Evolutionary conservation across 257 asterid species (phyloP).

Genomic region (Primulina eburnea): DNA sequence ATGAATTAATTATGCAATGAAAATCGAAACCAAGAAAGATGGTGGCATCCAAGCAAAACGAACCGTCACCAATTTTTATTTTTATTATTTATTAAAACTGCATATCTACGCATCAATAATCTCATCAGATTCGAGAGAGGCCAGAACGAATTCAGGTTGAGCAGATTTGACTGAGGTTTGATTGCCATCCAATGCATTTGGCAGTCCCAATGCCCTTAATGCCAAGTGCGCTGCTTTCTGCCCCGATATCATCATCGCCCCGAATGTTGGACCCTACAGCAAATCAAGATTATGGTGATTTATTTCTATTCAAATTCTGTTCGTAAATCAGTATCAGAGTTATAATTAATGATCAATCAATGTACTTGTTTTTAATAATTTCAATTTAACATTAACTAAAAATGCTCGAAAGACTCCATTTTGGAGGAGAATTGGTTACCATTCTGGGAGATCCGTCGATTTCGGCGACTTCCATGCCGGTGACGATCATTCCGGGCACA

Average conservation of each 20-base stretch:
- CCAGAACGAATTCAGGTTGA: slow-evolving; percentile 51
- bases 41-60: too few relatives aligned
- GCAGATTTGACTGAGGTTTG: slow-evolving; percentile 17
- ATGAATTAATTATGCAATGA: too few relatives aligned
- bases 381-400: too few relatives aligned
- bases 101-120: slow-evolving; percentile 45
- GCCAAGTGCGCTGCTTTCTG: slow-evolving; percentile 95
- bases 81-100: slow-evolving; percentile 7
- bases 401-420: too few relatives aligned
- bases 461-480: slow-evolving; percentile 60
- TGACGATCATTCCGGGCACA: slow-evolving; percentile 59
- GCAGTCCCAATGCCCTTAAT: slow-evolving; percentile 63
- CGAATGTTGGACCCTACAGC: slow-evolving; percentile 79
- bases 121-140: slow-evolving; percentile 56
- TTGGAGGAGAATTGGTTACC: background rate
- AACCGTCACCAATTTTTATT: too few relatives aligned
- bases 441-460: background rate
- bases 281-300: too few relatives aligned
- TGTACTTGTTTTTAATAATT: too few relatives aligned
- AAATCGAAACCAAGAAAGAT: too few relatives aligned
- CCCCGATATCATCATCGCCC: slow-evolving; percentile 92
- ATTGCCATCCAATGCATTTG: slow-evolving; percentile 60
- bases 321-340: too few relatives aligned
- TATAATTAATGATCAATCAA: too few relatives aligned
- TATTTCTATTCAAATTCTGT: too few relatives aligned